These are phyloP conservation scores for Phytophthora fragariaefolia DNA, from an alignment of 352 stramenopile species.

Conservation along the genomic window DNA sequence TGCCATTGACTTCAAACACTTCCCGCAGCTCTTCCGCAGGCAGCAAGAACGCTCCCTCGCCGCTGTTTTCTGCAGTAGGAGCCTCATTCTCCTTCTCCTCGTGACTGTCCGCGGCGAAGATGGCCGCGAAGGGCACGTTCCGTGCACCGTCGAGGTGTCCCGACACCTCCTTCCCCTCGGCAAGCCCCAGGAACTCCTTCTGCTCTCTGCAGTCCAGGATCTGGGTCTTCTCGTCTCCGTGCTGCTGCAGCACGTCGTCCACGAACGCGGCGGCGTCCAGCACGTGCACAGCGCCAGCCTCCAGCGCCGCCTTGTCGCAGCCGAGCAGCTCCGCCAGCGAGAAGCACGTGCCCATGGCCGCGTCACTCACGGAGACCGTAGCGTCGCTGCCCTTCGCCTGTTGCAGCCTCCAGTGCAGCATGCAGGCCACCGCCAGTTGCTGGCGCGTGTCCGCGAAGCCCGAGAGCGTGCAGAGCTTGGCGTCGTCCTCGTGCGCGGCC, in stretches of 20 bases:
- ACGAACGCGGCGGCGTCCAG: constrained; percentile 35
- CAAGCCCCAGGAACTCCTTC: constrained; percentile 59
- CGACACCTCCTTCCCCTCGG: constrained; percentile 41
- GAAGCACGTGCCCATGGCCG: constrained; percentile 36
- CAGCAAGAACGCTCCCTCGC: constrained; percentile 43
- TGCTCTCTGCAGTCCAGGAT: constrained; percentile 61
- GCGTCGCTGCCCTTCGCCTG: constrained; percentile 22
- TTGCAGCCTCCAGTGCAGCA: constrained; percentile 58
- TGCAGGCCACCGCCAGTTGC: constrained; percentile 59
- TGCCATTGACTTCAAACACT: constrained; percentile 47
- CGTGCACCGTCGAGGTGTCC: constrained; percentile 60
- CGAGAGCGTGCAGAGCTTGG: constrained; percentile 33
- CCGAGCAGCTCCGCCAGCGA: constrained; percentile 51
- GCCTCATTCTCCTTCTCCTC: constrained; percentile 40
- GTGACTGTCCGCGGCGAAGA: constrained; percentile 45
- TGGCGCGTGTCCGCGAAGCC: constrained; percentile 45
- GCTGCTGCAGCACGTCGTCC: constrained; percentile 36
- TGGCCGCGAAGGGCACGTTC: constrained; percentile 58
- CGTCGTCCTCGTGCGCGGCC: constrained; percentile 10
- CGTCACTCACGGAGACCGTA: constrained; percentile 33
- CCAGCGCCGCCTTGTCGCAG: constrained; percentile 43
- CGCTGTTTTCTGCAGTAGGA: constrained; percentile 24
- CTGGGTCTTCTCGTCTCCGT: constrained; percentile 42
- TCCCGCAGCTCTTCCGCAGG: constrained; percentile 44
- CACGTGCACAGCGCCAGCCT: constrained; percentile 29